A percentile compares a stretch with the other conserved stretches of the same genome.
Conservation (phyloP, 805 yeast genomes). For the Candida pseudoglaebosa region DNA sequence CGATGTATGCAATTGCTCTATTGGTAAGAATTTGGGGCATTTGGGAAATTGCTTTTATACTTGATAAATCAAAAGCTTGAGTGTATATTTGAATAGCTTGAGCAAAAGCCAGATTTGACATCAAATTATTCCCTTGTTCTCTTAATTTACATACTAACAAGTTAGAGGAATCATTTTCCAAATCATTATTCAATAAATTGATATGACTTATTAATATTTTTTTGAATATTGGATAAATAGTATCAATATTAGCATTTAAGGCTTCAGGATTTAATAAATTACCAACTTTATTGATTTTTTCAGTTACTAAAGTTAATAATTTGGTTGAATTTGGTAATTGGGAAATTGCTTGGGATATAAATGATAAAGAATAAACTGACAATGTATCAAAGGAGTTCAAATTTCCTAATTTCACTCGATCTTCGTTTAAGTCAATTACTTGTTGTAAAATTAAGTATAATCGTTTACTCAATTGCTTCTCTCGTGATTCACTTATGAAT, state of each 20-base stretch:
- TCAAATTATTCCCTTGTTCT: constrained; percentile 38
- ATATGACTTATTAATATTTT: constrained; percentile 1
- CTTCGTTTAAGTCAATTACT: constrained; percentile 6
- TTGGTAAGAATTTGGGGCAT: constrained; percentile 34
- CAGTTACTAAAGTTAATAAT: not conserved
- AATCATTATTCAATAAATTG: not conserved
- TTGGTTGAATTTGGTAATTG: not conserved
- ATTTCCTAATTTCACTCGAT: not conserved
- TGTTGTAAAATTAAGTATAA: constrained; percentile 16
- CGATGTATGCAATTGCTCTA: constrained; percentile 40
- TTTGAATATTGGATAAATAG: constrained; percentile 3
- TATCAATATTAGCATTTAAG: not conserved
- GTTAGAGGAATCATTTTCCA: not conserved
- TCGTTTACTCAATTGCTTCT: constrained; percentile 13
- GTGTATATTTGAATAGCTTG: constrained; percentile 39
- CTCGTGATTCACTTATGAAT: constrained; percentile 8
- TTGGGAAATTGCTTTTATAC: constrained; percentile 10
- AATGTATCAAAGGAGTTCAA: constrained; percentile 5
- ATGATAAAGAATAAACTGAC: constrained; percentile 10
- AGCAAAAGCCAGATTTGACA: constrained; percentile 32
- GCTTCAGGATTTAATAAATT: not conserved
- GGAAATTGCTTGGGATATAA: constrained; percentile 5
- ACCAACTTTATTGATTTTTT: not conserved
- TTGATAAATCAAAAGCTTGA: constrained; percentile 26
- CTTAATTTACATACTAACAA: constrained; percentile 19